Base-by-base conservation (phyloP, 2,329 filamentous ascomycete genomes). In the Aspergillus intermedius region DNA sequence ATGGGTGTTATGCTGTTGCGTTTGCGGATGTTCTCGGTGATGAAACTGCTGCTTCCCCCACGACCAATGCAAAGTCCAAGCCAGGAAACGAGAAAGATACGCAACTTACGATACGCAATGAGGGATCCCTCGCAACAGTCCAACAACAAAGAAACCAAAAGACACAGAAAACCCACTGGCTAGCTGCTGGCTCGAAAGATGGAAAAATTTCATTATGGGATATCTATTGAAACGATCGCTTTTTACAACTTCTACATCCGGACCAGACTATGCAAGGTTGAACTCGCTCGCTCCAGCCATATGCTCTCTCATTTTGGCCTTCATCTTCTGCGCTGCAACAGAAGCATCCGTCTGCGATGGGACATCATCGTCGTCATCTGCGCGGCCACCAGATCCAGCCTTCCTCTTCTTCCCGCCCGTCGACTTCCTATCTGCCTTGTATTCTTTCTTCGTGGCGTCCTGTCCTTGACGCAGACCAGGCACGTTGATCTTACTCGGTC, bases 131-230 rank as follows among this genome's bases (percentile, higher is more conserved):
- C 15, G 64, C 77, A 49, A 76, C 71, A 2, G 81, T 89, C 44
- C 85, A 81, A 50, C 78, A 83, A 32, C 79, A 81, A 54, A 76
- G 88, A 48, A 74, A 82, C 19, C 73, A 73, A 32, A 83, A 82
- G 58, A 84, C 86, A 9, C 83, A 80, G 60, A 75, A 74, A 45
- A 86, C 85, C 21, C 91, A 97, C 67, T 97, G 91, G 91, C 67
- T 97, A 45, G 93, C 86, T 15, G 88, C 83, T 1, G 93, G 93
- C 1, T 87, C 88, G 48, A 98, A 97, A 67, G 93, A 97, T 72
- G 93, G 91, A 15, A 95, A 94, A 66, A 82, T 97, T 54, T 95
- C 89, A 63, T 73, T 98, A 57, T 98, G 93, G 93, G 88, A 96
- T 72, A 83, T 97, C 50, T 98, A 93, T 67, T 91, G 60, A 73